phyloP scores from a whole-genome alignment of 2,329 filamentous ascomycete genomes.

The Drechslerella stenobrocha region DNA sequence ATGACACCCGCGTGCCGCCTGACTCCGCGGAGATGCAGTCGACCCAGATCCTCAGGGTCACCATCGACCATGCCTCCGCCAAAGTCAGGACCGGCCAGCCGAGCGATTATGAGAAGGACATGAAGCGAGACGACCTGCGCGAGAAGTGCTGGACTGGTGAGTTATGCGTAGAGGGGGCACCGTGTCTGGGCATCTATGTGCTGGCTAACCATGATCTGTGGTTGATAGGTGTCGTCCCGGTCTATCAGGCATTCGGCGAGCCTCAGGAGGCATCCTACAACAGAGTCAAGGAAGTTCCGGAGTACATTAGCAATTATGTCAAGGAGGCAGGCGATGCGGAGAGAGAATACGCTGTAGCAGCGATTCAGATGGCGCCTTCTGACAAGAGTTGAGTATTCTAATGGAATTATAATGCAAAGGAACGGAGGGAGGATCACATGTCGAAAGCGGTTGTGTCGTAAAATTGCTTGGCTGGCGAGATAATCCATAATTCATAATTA shows the following conservation, averaged over 20 bases:
- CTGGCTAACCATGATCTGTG: neutral
- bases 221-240: constrained; percentile 60
- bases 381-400: constrained; percentile 11
- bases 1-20: constrained; percentile 69
- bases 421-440: too few relatives aligned
- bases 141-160: constrained; percentile 63
- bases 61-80: constrained; percentile 70
- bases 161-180: too few relatives aligned
- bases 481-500: too few relatives aligned
- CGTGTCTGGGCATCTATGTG: too few relatives aligned
- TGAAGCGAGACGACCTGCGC: constrained; percentile 59
- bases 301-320: constrained; percentile 64
- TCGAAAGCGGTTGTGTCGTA: too few relatives aligned
- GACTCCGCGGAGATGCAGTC: constrained; percentile 73
- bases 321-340: constrained; percentile 59
- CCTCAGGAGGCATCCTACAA: constrained; percentile 67
- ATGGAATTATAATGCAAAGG: too few relatives aligned
- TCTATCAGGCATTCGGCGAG: constrained; percentile 67
- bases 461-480: too few relatives aligned
- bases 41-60: constrained; percentile 72
- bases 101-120: constrained; percentile 64
- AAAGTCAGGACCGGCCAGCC: constrained; percentile 72
- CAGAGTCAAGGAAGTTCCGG: constrained; percentile 63
- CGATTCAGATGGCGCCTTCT: constrained; percentile 20
- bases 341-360: constrained; percentile 56